A percentile compares a stretch with the other conserved stretches of the same genome.
Conservation (phyloP, 2,329 filamentous ascomycete species). For the Stagonosporopsis tanaceti region DNA sequence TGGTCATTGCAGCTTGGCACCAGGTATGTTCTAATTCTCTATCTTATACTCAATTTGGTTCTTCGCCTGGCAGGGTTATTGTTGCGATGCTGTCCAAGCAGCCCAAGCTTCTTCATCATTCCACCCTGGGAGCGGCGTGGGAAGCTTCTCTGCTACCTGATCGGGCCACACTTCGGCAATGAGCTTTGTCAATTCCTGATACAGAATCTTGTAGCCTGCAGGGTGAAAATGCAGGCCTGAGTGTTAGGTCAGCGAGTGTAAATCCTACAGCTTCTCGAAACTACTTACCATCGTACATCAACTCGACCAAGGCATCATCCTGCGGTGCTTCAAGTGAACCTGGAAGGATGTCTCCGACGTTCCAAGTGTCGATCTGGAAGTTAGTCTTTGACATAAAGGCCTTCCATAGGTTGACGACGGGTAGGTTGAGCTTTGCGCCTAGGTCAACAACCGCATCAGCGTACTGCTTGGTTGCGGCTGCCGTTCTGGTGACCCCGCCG, state of each 20-base stretch:
- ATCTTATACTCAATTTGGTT: not conserved
- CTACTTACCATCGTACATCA: conserved; percentile 65
- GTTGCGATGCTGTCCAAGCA: conserved; percentile 24
- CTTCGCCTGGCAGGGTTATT: not conserved
- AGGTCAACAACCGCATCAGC: conserved; percentile 71
- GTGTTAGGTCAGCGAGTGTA: conserved; percentile 19
- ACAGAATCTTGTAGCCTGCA: conserved; percentile 64
- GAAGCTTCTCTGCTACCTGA: conserved; percentile 60
- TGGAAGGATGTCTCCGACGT: conserved; percentile 56
- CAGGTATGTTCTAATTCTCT: not conserved
- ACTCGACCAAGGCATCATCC: conserved; percentile 62
- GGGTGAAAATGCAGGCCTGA: conserved; percentile 66
- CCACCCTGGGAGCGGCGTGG: conserved; percentile 64
- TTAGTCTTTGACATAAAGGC: conserved; percentile 73
- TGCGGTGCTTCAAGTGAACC: conserved; percentile 66
- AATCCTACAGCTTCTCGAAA: not conserved
- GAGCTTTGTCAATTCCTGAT: conserved; percentile 60
- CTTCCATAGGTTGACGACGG: conserved; percentile 81
- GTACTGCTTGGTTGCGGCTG: conserved; percentile 67
- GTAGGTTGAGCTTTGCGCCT: conserved; percentile 63
- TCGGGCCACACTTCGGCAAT: conserved; percentile 64
- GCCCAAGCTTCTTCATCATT: conserved; percentile 50
- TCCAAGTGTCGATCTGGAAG: conserved; percentile 54
- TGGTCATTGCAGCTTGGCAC: not conserved
- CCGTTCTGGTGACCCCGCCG: conserved; percentile 60